Evolutionary conservation across 768 basidiomycete genomes (phyloP).

Genomic region (Mycena polygramma): DNA sequence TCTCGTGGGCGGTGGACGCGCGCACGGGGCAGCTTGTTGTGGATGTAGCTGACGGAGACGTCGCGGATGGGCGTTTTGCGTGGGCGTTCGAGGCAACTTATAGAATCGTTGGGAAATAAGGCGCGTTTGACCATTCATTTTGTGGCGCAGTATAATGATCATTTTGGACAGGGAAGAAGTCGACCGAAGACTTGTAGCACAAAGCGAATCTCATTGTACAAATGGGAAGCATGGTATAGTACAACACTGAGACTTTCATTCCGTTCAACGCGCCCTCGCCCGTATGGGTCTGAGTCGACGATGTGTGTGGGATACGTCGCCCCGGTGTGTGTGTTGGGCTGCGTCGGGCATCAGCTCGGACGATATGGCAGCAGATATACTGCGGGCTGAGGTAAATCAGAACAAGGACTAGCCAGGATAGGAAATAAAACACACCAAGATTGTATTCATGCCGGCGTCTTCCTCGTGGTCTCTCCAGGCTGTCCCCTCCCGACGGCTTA

Average conservation of each 20-base stretch:
- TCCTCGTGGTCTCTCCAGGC: neutral
- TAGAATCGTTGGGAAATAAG: neutral
- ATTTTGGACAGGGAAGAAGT: no score
- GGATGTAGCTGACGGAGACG: neutral
- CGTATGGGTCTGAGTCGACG: no score
- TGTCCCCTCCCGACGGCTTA: neutral
- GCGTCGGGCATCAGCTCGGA: no score
- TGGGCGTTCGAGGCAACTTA: constrained; percentile 25
- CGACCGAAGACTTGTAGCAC: no score
- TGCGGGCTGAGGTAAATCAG: no score
- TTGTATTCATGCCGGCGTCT: neutral
- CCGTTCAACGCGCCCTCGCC: no score
- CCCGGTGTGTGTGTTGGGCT: no score
- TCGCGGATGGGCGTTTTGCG: constrained; percentile 11
- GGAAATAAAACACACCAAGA: neutral
- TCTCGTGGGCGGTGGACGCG: constrained; percentile 13
- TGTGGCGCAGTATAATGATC: neutral
- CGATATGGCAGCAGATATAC: no score
- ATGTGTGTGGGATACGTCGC: no score
- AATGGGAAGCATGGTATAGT: neutral
- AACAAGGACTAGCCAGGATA: neutral
- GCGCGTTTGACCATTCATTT: neutral
- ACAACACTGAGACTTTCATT: neutral
- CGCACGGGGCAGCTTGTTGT: constrained; percentile 16
- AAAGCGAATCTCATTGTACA: neutral